Evolutionary conservation across 257 asterid genomes (phyloP).

Genomic region (Solanum bulbocastanum): DNA sequence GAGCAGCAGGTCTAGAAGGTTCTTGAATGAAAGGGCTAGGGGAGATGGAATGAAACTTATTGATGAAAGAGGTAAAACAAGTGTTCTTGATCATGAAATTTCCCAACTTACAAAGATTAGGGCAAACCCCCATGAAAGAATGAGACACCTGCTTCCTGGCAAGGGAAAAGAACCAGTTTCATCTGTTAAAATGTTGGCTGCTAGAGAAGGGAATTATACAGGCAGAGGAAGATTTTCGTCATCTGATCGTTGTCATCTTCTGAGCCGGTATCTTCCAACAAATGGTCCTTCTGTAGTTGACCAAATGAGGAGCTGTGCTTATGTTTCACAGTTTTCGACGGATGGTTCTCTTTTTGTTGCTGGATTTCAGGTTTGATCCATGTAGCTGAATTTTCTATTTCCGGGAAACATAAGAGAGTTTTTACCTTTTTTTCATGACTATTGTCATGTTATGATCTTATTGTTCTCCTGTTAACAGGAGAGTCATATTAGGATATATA

Average conservation of each 20-base stretch:
- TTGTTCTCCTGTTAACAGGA: slow-evolving; percentile 34
- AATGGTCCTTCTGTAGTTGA: slow-evolving; percentile 52
- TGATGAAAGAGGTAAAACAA: not conserved
- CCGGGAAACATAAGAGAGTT: not conserved
- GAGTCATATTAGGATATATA: slow-evolving; percentile 71
- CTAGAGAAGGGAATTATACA: slow-evolving; percentile 63
- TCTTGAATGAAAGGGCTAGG: slow-evolving; percentile 13
- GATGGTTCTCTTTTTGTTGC: slow-evolving; percentile 90
- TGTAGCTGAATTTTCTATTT: not conserved
- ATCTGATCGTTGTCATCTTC: slow-evolving; percentile 71
- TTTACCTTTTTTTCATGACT: not conserved
- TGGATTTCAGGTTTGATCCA: slow-evolving; percentile 68
- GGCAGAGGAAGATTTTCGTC: slow-evolving; percentile 78
- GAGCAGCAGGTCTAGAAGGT: slow-evolving; percentile 50
- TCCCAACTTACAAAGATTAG: slow-evolving; percentile 38
- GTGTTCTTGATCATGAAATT: slow-evolving; percentile 46
- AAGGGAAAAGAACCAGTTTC: slow-evolving; percentile 42
- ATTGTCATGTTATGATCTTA: not conserved
- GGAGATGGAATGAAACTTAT: slow-evolving; percentile 19
- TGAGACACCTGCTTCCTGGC: slow-evolving; percentile 37
- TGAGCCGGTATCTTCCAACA: slow-evolving; percentile 68
- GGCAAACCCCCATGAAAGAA: slow-evolving; percentile 41
- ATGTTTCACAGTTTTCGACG: slow-evolving; percentile 73
- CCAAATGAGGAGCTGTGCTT: slow-evolving; percentile 54
- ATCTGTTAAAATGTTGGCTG: slow-evolving; percentile 67